Conservation (phyloP, 148 eudicot genomes). For the Persicaria tinctoria region DNA sequence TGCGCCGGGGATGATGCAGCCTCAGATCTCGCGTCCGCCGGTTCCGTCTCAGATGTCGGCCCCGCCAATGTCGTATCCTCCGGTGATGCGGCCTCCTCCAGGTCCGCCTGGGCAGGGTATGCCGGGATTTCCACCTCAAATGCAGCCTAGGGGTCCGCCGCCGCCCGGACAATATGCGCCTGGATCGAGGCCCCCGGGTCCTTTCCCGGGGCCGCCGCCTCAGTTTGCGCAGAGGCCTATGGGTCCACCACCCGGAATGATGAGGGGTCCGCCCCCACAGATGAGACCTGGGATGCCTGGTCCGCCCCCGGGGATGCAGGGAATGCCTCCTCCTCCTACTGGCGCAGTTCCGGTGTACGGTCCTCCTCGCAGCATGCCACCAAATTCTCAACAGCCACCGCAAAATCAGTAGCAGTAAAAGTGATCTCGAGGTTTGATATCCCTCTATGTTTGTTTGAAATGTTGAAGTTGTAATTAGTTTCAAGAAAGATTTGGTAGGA, state of each 20-base stretch:
- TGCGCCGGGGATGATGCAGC: slow-evolving; percentile 95
- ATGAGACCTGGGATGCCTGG: slow-evolving; percentile 38
- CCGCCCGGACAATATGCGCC: slow-evolving; percentile 40
- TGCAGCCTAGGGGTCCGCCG: slow-evolving; percentile 31
- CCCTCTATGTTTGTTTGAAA: background rate
- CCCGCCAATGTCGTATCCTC: slow-evolving; percentile 27
- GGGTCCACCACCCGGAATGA: slow-evolving; percentile 39
- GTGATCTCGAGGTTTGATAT: background rate
- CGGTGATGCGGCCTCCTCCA: slow-evolving; percentile 48
- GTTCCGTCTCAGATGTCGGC: background rate
- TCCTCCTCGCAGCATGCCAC: slow-evolving; percentile 33
- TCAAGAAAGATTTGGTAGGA: background rate
- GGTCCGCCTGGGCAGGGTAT: slow-evolving; percentile 49
- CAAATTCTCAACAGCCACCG: slow-evolving; percentile 34
- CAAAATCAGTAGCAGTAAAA: slow-evolving; percentile 24
- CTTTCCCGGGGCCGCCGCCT: slow-evolving; percentile 29
- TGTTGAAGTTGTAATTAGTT: background rate
- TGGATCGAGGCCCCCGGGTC: slow-evolving; percentile 27
- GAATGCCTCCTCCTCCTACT: slow-evolving; percentile 41
- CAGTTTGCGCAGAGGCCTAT: slow-evolving; percentile 64
- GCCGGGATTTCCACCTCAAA: slow-evolving; percentile 27
- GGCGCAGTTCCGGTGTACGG: slow-evolving; percentile 30
- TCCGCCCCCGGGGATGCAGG: slow-evolving; percentile 28
- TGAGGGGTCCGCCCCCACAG: slow-evolving; percentile 47
- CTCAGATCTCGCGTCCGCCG: slow-evolving; percentile 78